Conservation (phyloP, 306 rosid genomes). For the Glycine latifolia region DNA sequence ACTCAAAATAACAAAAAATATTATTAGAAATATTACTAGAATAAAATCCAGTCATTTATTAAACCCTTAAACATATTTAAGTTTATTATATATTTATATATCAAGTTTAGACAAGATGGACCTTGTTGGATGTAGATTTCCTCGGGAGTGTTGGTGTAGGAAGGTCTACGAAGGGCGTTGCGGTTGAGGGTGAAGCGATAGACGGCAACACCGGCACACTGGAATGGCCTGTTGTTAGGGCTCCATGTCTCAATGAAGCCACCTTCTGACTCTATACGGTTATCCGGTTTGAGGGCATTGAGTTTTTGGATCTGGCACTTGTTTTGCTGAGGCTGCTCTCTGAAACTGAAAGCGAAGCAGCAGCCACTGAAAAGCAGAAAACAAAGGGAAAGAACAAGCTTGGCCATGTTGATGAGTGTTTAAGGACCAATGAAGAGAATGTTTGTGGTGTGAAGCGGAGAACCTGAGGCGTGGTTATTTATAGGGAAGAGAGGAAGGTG, state of each 20-base stretch:
- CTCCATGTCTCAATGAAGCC: slow-evolving; percentile 54
- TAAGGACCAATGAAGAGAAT: background rate
- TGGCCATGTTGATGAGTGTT: slow-evolving; percentile 52
- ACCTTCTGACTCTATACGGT: slow-evolving; percentile 21
- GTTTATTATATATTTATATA: too few species aligned
- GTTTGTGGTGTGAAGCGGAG: slow-evolving; percentile 47
- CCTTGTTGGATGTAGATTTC: slow-evolving; percentile 49
- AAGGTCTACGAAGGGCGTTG: slow-evolving; percentile 48
- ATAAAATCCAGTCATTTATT: too few species aligned
- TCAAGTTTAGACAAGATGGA: background rate
- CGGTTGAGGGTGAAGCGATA: slow-evolving; percentile 41
- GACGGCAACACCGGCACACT: slow-evolving; percentile 46
- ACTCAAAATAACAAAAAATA: too few species aligned
- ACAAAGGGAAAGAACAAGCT: slow-evolving; percentile 54
- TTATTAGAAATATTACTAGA: too few species aligned
- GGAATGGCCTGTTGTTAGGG: slow-evolving; percentile 41
- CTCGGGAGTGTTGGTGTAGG: slow-evolving; percentile 47
- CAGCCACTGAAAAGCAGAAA: slow-evolving; percentile 51
- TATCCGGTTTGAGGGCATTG: slow-evolving; percentile 41
- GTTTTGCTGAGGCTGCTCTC: slow-evolving; percentile 21
- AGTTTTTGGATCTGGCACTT: slow-evolving; percentile 45
- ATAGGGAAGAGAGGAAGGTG: slow-evolving; percentile 11
- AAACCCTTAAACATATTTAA: too few species aligned
- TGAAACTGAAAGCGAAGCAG: slow-evolving; percentile 34
- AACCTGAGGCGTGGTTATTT: slow-evolving; percentile 35